phyloP scores from a whole-genome alignment of 176 grass and related monocot genomes.

The Rhynchospora pubera region DNA sequence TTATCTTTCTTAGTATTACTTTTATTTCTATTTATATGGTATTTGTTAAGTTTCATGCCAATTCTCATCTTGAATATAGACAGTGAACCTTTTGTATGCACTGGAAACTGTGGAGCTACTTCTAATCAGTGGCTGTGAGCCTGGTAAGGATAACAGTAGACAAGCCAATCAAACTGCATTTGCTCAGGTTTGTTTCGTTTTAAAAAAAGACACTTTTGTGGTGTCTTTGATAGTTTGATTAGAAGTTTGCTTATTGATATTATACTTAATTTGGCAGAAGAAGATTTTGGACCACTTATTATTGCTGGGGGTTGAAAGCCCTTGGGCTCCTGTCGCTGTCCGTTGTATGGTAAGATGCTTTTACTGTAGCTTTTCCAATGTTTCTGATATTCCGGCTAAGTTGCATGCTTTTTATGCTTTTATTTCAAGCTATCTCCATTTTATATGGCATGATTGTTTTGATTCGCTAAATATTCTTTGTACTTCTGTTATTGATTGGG shows the following conservation, averaged over 20 bases:
- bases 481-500: too few species aligned
- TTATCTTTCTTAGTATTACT: background rate
- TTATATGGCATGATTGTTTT: background rate
- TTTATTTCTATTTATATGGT: constrained; percentile 6
- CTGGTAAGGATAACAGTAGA: constrained; percentile 75
- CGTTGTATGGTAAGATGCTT: constrained; percentile 68
- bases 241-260: constrained; percentile 20
- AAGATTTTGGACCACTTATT: constrained; percentile 93
- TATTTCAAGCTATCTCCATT: background rate
- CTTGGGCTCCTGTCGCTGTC: constrained; percentile 86
- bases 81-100: constrained; percentile 90
- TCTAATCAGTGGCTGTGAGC: constrained; percentile 57
- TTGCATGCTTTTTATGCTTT: background rate
- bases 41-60: background rate
- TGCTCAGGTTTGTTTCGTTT: constrained; percentile 51
- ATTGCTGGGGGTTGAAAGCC: constrained; percentile 82
- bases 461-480: background rate
- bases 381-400: background rate
- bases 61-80: constrained; percentile 48
- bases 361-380: constrained; percentile 12
- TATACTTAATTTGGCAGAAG: constrained; percentile 38
- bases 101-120: constrained; percentile 85
- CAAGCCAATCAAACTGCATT: constrained; percentile 85
- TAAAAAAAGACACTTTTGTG: background rate
- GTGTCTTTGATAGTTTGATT: background rate